Conservation (phyloP, 1,284 basidiomycete genomes). For the Tylopilus orsonianus region DNA sequence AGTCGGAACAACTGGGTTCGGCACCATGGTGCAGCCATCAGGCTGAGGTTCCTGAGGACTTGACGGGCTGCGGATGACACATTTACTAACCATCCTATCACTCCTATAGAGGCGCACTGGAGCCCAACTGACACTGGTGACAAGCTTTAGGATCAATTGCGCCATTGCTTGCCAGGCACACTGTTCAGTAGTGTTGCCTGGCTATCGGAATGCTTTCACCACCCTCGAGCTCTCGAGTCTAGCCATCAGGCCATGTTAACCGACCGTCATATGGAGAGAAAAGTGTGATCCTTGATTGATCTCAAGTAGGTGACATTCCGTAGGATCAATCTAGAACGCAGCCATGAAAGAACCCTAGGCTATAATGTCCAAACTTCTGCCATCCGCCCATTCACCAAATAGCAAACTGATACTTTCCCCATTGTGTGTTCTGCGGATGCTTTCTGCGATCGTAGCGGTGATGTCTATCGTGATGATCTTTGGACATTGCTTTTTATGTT, state of each 20-base stretch:
- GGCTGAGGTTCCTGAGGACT: no score
- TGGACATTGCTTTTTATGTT: constrained; percentile 51
- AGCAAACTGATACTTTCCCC: constrained; percentile 86
- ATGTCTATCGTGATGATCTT: constrained; percentile 84
- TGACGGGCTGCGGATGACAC: not conserved
- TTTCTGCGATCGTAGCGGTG: constrained; percentile 90
- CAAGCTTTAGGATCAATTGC: not conserved
- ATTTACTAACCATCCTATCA: not conserved
- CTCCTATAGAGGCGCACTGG: not conserved
- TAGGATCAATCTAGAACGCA: not conserved
- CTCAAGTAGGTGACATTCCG: not conserved
- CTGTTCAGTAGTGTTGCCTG: no score
- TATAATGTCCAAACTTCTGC: constrained; percentile 42
- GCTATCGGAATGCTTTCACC: not conserved
- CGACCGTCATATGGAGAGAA: not conserved
- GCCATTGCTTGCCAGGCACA: not conserved
- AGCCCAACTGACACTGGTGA: not conserved
- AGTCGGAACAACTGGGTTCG: not conserved
- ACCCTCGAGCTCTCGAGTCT: not conserved
- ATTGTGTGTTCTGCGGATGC: constrained; percentile 95
- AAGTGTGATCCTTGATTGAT: not conserved
- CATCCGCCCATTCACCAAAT: constrained; percentile 76
- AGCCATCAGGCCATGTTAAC: not conserved
- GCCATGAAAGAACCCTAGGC: constrained; percentile 10
- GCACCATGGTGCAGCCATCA: no score